Conservation (phyloP, 768 basidiomycete species). For the Mycena filopes region DNA sequence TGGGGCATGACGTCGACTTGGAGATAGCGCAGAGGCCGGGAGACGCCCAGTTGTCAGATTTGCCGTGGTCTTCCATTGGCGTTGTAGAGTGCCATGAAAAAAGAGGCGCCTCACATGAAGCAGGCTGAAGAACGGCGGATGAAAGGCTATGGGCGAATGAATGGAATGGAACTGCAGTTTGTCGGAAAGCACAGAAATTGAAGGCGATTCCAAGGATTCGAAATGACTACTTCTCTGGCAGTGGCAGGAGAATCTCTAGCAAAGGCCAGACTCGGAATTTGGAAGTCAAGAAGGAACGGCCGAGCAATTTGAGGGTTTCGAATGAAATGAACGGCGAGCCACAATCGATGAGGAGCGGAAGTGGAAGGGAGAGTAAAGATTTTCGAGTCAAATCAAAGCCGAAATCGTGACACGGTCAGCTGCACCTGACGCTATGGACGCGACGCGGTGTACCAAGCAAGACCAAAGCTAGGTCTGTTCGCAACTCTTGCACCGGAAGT, state of each 20-base stretch:
- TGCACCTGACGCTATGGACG: not conserved
- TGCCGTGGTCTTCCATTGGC: slow-evolving; percentile 1
- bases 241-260: too few relatives aligned
- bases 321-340: too few relatives aligned
- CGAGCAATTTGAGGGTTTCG: too few relatives aligned
- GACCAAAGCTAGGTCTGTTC: not conserved
- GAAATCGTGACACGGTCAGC: not conserved
- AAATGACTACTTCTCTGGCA: too few relatives aligned
- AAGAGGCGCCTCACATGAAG: not conserved
- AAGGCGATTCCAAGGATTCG: not conserved
- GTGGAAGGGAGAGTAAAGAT: too few relatives aligned
- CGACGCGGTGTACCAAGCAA: not conserved
- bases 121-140: not conserved
- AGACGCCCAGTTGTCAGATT: not conserved
- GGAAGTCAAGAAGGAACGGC: too few relatives aligned
- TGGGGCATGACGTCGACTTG: not conserved
- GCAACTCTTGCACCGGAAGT: too few relatives aligned
- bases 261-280: too few relatives aligned
- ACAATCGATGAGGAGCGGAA: too few relatives aligned
- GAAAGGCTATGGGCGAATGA: slow-evolving; percentile 12
- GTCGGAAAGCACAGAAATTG: not conserved
- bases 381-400: not conserved
- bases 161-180: not conserved
- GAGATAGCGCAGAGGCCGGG: not conserved
- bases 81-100: not conserved